phyloP scores from a whole-genome alignment of 306 rosid species.

The Begonia fuchsioides region DNA sequence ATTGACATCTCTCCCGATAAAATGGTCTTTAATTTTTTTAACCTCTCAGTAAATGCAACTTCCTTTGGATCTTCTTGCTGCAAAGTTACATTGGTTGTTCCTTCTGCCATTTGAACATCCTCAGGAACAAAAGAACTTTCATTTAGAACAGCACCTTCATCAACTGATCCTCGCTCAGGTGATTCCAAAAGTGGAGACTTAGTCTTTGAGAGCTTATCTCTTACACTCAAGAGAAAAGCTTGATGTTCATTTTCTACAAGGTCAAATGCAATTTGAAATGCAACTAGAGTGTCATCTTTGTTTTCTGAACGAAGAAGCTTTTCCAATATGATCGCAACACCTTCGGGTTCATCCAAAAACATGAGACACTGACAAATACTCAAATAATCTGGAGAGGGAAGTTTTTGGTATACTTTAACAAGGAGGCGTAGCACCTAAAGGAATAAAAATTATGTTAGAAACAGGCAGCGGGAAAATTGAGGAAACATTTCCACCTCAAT shows the following conservation, averaged over 20 bases:
- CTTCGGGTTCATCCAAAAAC: constrained; percentile 91
- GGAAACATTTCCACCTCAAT: too few species aligned
- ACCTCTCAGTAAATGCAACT: constrained; percentile 59
- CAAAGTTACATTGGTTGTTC: constrained; percentile 22
- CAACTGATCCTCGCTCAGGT: constrained; percentile 35
- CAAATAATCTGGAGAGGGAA: constrained; percentile 89
- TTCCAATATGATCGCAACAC: constrained; percentile 78
- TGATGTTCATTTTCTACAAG: constrained; percentile 95
- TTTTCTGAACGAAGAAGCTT: constrained; percentile 80
- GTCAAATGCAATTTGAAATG: constrained; percentile 94
- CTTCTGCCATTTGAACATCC: constrained; percentile 82
- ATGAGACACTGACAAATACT: constrained; percentile 94
- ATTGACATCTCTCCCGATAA: constrained; percentile 91
- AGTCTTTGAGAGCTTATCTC: constrained; percentile 63
- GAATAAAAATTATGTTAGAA: constrained; percentile 4
- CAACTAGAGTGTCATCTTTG: constrained; percentile 80
- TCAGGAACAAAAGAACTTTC: constrained; percentile 38
- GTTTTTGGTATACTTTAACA: constrained; percentile 86
- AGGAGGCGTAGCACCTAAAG: constrained; percentile 78
- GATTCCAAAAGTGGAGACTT: constrained; percentile 43
- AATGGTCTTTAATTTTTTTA: constrained; percentile 73
- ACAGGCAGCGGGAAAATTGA: too few species aligned
- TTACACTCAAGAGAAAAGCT: constrained; percentile 77
- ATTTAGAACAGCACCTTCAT: constrained; percentile 34
- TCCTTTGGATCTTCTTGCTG: constrained; percentile 62